Evolutionary conservation across 305 asterid species (phyloP), one percentile per base, ranked within the genome.

Genomic region (Solanum aculeatissimum): DNA sequence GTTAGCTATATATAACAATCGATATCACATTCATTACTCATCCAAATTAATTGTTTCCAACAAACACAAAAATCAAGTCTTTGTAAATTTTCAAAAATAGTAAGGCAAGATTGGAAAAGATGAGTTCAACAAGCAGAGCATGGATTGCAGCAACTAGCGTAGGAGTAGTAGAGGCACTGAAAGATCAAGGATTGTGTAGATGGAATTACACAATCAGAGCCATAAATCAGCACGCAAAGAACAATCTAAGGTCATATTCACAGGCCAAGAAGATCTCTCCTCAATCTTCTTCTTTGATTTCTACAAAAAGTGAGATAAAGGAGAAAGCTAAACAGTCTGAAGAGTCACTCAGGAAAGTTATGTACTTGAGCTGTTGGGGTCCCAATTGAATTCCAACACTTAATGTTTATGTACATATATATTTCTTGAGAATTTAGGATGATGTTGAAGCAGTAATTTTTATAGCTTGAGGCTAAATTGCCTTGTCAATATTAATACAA

Each of bases 131-230:
- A 25, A 40, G 75, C 62, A 80, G 83, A 7, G 81, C 83, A 12
- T 85, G 86, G 86, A 35, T 77, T 25, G 43, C 80, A 60, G 88
- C 84, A 75, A 14, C 32, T 1, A 82, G 81, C 58, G 2, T 86
- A 2, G 88, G 86, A 2, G 86, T 83, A 1, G 88, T 86, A 32
- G 88, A 86, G 55, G 86, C 86, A 10, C 75, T 83, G 7, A 62
- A 84, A 75, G 85, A 66, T 57, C 87, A 86, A 32, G 90, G 90
- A 55, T 18, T 88, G 8, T 86, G 88, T 25, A 81, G 89, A 15
- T 88, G 90, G 89, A 86, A 86, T 18, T 63, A 86, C 83, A 80
- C 84, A 40, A 53, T 84, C 9, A 75, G 68, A 58, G 60, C 87
- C 14, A 0, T 88, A 18, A 85, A 86, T 27, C 88, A 86, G 40